Evolutionary conservation across 2,329 filamentous ascomycete species (phyloP).

Genomic region (Boeremia exigua): DNA sequence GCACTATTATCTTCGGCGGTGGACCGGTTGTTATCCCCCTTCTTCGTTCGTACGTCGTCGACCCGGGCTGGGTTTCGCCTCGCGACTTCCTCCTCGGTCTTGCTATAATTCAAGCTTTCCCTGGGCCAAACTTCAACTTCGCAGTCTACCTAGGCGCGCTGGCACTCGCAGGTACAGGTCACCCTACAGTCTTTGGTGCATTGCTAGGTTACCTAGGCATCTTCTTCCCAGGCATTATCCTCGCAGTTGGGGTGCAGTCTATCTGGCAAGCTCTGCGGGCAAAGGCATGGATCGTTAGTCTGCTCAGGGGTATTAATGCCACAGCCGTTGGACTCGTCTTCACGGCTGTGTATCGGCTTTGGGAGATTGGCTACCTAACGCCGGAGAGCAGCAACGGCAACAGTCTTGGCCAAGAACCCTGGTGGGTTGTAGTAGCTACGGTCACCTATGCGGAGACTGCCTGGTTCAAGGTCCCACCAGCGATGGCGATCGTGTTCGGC

Average conservation of each 20-base stretch:
- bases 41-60: constrained; percentile 60
- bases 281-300: constrained; percentile 41
- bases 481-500: constrained; percentile 50
- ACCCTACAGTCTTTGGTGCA: constrained; percentile 43
- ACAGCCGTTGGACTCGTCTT: constrained; percentile 53
- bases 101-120: constrained; percentile 73
- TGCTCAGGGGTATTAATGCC: constrained; percentile 51
- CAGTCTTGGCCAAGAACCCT: constrained; percentile 49
- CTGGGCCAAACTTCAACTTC: constrained; percentile 67
- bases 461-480: constrained; percentile 50
- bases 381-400: constrained; percentile 43
- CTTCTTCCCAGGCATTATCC: constrained; percentile 50
- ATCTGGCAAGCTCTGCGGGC: constrained; percentile 49
- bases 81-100: constrained; percentile 76
- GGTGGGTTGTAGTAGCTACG: constrained; percentile 54
- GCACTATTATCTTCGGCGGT: constrained; percentile 62
- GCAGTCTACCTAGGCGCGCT: constrained; percentile 52
- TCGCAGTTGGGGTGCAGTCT: constrained; percentile 46
- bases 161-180: constrained; percentile 34
- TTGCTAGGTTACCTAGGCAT: constrained; percentile 50
- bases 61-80: constrained; percentile 71
- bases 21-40: constrained; percentile 55
- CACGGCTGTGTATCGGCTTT: constrained; percentile 54
- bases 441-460: constrained; percentile 50
- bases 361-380: constrained; percentile 53